Conservation (phyloP, 176 grass and related monocot species). For the Carex cristatella region DNA sequence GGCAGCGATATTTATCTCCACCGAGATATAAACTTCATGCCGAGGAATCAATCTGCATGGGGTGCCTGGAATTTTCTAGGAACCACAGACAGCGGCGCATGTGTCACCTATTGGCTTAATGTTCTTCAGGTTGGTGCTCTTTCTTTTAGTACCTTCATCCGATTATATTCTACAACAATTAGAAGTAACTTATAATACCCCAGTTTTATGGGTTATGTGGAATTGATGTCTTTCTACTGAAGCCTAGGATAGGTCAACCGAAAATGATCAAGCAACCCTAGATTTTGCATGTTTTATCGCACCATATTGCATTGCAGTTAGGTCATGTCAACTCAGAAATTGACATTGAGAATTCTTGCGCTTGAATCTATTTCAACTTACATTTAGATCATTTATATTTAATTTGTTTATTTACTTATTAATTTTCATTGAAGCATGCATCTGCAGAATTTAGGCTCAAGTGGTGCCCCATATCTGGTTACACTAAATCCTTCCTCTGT, state of each 20-base stretch:
- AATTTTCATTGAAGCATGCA: background rate
- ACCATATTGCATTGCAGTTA: background rate
- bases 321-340: background rate
- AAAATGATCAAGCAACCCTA: background rate
- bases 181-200: background rate
- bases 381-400: background rate
- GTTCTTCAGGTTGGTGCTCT: conserved; percentile 54
- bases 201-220: background rate
- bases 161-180: background rate
- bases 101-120: conserved; percentile 91
- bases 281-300: background rate
- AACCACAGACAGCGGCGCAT: conserved; percentile 46
- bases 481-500: conserved; percentile 70
- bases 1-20: conserved; percentile 92
- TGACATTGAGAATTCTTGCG: background rate
- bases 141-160: background rate
- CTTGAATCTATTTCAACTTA: background rate
- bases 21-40: conserved; percentile 64
- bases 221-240: background rate
- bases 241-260: background rate
- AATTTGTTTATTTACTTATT: conserved; percentile 1
- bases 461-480: conserved; percentile 44
- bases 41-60: conserved; percentile 69
- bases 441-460: conserved; percentile 63
- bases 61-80: conserved; percentile 90